Percentiles rank a stretch among this genome's conserved stretches.
Evolutionary conservation across 2,329 filamentous ascomycete genomes (phyloP).

Genomic region (Fusarium graminum): DNA sequence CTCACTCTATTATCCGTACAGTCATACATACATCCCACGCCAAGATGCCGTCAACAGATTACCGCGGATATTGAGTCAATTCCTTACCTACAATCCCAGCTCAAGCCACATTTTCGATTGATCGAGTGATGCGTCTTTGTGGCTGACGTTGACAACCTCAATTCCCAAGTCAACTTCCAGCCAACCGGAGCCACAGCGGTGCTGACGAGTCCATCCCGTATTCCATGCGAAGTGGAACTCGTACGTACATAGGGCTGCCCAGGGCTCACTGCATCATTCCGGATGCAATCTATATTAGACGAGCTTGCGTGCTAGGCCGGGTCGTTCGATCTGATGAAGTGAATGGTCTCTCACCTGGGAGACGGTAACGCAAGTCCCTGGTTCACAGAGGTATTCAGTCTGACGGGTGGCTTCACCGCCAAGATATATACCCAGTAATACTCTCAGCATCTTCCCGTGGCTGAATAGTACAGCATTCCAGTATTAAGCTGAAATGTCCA

Average conservation of each 20-base stretch:
- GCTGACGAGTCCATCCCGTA: slow-evolving; percentile 41
- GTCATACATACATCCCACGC: slow-evolving; percentile 10
- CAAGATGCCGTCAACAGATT: neutral
- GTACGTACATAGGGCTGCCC: slow-evolving; percentile 4
- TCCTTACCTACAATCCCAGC: neutral
- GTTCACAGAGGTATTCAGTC: neutral
- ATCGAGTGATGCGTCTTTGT: slow-evolving; percentile 11
- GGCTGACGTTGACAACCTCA: slow-evolving; percentile 28
- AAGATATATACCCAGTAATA: neutral
- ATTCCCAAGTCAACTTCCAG: neutral
- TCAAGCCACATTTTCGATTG: slow-evolving; percentile 6
- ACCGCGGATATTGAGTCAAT: neutral
- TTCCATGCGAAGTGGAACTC: slow-evolving; percentile 24
- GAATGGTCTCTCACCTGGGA: neutral
- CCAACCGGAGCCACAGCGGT: slow-evolving; percentile 31
- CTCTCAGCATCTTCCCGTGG: neutral
- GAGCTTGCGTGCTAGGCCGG: neutral
- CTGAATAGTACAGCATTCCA: neutral
- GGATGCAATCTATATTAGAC: slow-evolving; percentile 3
- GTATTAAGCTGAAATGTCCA: neutral
- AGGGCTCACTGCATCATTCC: slow-evolving; percentile 3
- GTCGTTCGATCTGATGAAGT: neutral
- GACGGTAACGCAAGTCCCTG: neutral
- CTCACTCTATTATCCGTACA: slow-evolving; percentile 1
- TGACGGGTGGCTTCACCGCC: slow-evolving; percentile 4